Evolutionary conservation across 2,329 filamentous ascomycete species (phyloP), one percentile per base, ranked within the genome.

Genomic region (Exophiala viscosa): DNA sequence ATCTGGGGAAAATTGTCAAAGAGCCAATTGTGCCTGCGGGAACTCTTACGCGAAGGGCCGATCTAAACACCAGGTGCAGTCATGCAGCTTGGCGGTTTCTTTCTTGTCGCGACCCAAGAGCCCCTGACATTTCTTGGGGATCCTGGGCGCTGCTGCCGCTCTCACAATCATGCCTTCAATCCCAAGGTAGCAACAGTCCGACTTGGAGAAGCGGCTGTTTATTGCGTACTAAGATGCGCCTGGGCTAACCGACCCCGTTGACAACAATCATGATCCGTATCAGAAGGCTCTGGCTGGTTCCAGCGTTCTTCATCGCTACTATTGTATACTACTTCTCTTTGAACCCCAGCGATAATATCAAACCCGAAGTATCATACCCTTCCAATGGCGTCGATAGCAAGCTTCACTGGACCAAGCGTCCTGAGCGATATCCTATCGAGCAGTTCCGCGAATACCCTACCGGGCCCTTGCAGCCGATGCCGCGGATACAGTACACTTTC

Each of bases 401-500:
- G 7, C 14, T 60, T 10, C 56, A 59, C 28, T 59, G 60, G 53
- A 40, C 48, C 5, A 58, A 60, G 34, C 61, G 38, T 9, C 54
- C 56, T 34, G 59, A 60, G 43, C 45, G 53, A 38, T 55, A 62
- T 46, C 61, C 62, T 13, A 54, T 60, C 23, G 33, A 48, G 10
- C 39, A 18, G 14, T 58, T 47, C 32, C 54, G 52, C 13, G 45
- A 55, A n/a, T 42, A 61, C 3, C 62, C 62, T 11, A 55, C 47
- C 8, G 56, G 56, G 9, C 45, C 57, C 43, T 48, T 59, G 17
- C 36, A 45, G 32, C 18, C 56, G 10, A 58, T 63, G 9, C 62
- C 62, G 7, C 46, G 42, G 14, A 63, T 64, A 23, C 62, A 64
- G 48, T 60, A 49, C 45, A 58, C 58, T 15, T 64, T 62, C 45